Evolutionary conservation across 192 early-diverging fungal species (phyloP).

Genomic region (Entomortierella beljakovae): DNA sequence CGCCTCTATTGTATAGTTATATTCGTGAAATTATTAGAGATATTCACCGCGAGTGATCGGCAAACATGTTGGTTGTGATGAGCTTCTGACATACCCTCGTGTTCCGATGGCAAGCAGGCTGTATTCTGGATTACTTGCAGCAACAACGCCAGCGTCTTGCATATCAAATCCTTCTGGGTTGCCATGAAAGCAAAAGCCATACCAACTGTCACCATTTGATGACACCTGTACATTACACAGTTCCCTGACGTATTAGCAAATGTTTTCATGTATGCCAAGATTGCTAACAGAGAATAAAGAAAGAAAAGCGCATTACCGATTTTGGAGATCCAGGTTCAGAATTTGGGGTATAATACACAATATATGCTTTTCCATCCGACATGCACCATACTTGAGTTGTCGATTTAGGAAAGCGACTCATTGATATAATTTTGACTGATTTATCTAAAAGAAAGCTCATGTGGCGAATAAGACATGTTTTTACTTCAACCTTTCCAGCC

Average conservation of each 20-base stretch:
- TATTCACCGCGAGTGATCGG: no score
- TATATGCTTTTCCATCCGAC: constrained; percentile 73
- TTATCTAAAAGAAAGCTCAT: constrained; percentile 60
- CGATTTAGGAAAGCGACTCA: constrained; percentile 47
- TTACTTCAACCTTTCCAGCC: constrained; percentile 71
- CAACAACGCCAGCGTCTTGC: constrained; percentile 60
- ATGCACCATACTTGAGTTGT: constrained; percentile 53
- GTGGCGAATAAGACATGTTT: constrained; percentile 63
- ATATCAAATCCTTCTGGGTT: constrained; percentile 49
- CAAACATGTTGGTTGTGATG: background rate
- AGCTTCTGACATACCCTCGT: constrained; percentile 47
- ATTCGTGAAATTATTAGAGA: no score
- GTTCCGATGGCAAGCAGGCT: constrained; percentile 79
- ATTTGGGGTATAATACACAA: constrained; percentile 60
- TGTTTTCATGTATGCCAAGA: no score
- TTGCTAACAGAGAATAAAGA: no score
- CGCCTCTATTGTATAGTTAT: constrained; percentile 20
- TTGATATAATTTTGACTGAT: constrained; percentile 38
- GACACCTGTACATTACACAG: constrained; percentile 34
- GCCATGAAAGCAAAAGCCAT: constrained; percentile 65
- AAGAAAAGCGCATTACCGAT: constrained; percentile 7
- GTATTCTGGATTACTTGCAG: constrained; percentile 78
- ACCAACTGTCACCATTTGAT: constrained; percentile 57
- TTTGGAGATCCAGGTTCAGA: constrained; percentile 33
- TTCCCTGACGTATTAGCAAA: no score